Conservation (phyloP, 2,329 filamentous ascomycete species). For the Aspergillus sp. region DNA sequence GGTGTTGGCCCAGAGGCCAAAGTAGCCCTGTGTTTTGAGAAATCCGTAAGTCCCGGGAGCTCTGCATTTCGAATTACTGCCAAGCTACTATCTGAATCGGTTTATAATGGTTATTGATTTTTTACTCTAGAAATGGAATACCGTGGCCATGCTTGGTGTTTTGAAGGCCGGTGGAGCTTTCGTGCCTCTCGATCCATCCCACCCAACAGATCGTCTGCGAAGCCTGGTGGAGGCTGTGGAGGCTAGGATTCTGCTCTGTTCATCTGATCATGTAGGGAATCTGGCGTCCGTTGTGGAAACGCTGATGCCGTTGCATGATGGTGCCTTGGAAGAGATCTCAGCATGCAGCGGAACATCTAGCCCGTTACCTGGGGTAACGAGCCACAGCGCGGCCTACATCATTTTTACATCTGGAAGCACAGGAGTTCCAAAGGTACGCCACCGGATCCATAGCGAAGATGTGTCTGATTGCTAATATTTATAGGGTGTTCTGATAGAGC, state of each 20-base stretch:
- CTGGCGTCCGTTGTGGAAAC: constrained; percentile 15
- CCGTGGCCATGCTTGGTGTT: constrained; percentile 32
- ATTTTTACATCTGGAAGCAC: constrained; percentile 53
- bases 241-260: constrained; percentile 26
- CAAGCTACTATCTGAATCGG: not conserved
- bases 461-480: constrained; percentile 5
- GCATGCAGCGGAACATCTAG: constrained; percentile 6
- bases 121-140: constrained; percentile 31
- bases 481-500: constrained; percentile 55
- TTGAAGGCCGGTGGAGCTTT: constrained; percentile 36
- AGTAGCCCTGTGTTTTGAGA: constrained; percentile 34
- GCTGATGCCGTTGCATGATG: constrained; percentile 20
- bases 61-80: constrained; percentile 1
- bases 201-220: constrained; percentile 29
- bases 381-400: constrained; percentile 41
- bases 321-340: constrained; percentile 15
- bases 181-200: constrained; percentile 32
- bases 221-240: constrained; percentile 24
- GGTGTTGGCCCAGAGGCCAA: constrained; percentile 31
- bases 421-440: constrained; percentile 41
- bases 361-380: constrained; percentile 17
- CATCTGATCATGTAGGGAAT: constrained; percentile 13
- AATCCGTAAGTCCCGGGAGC: constrained; percentile 24
- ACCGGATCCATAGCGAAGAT: not conserved
- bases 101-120: not conserved